A percentile compares a stretch with the other conserved stretches of the same genome.
Conservation (phyloP, 345 rosid genomes). For the Isatis tinctoria region DNA sequence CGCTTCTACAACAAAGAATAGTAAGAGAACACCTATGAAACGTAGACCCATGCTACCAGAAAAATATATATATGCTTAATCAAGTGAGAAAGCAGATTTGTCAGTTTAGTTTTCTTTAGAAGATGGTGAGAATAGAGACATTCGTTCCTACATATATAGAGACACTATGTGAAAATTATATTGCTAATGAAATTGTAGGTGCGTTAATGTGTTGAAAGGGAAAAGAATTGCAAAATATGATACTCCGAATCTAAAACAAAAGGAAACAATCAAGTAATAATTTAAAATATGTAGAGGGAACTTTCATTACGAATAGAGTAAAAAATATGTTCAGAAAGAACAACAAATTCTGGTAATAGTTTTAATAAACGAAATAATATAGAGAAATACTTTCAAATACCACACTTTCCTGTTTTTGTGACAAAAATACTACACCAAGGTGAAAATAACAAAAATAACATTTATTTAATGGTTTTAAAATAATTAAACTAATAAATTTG, state of each 20-base stretch:
- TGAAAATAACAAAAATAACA: no score
- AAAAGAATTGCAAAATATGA: no score
- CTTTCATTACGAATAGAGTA: neutral
- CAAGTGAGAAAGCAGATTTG: neutral
- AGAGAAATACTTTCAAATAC: no score
- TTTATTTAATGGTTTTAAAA: no score
- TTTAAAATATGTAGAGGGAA: no score
- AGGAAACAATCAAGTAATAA: neutral
- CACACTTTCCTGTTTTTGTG: no score
- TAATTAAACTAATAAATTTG: no score
- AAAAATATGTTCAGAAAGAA: neutral
- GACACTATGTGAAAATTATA: neutral
- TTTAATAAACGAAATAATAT: neutral
- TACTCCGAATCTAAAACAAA: neutral
- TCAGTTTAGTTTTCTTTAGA: neutral
- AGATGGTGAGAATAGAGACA: neutral
- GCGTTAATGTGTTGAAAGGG: no score
- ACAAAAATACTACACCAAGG: no score
- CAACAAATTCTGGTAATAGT: neutral
- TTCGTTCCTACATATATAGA: neutral
- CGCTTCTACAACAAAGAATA: neutral
- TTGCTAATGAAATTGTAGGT: neutral
- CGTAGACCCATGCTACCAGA: conserved; percentile 4
- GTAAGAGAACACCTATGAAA: neutral
- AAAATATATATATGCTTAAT: neutral